Evolutionary conservation across 352 stramenopile species (phyloP).

Genomic region (Phytophthora kernoviae): DNA sequence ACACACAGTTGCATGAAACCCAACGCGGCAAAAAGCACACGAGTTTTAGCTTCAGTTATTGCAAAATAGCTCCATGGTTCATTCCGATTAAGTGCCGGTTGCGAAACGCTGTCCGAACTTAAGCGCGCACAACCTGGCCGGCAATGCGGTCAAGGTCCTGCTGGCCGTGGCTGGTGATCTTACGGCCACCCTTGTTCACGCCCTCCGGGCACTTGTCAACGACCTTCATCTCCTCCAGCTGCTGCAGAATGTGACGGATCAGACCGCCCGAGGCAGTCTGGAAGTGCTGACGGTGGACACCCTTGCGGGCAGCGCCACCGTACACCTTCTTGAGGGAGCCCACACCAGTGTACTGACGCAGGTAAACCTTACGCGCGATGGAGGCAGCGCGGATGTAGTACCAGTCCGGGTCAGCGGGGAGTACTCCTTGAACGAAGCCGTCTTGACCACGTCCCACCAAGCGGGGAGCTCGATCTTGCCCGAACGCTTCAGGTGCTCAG

Average conservation of each 20-base stretch:
- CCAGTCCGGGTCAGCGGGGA: constrained; percentile 98
- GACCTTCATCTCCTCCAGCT: constrained; percentile 99
- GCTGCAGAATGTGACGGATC: constrained; percentile 97
- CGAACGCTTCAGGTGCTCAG: constrained; percentile 98
- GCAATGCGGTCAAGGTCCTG: constrained; percentile 99
- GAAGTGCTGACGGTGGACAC: constrained; percentile 96
- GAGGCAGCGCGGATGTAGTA: constrained; percentile 98
- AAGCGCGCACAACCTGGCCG: constrained; percentile 91
- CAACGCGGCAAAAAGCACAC: constrained; percentile 15
- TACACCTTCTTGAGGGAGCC: constrained; percentile 98
- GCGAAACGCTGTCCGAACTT: constrained; percentile 48
- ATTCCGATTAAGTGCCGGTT: constrained; percentile 34
- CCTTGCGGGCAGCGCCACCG: constrained; percentile 92
- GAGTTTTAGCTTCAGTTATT: constrained; percentile 47
- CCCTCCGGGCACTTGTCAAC: constrained; percentile 94
- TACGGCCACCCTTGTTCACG: constrained; percentile 93
- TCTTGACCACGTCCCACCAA: constrained; percentile 99
- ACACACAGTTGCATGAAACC: constrained; percentile 15
- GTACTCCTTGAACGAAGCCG: constrained; percentile 97
- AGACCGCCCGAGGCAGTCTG: constrained; percentile 95
- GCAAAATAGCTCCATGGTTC: constrained; percentile 61
- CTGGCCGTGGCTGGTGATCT: constrained; percentile 97
- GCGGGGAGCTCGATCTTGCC: constrained; percentile 98
- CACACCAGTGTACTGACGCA: constrained; percentile 96
- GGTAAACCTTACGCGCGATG: constrained; percentile 98